Percentiles rank a stretch among this genome's conserved stretches.
Conservation (phyloP, 306 rosid genomes). For the Quercus wislizeni region DNA sequence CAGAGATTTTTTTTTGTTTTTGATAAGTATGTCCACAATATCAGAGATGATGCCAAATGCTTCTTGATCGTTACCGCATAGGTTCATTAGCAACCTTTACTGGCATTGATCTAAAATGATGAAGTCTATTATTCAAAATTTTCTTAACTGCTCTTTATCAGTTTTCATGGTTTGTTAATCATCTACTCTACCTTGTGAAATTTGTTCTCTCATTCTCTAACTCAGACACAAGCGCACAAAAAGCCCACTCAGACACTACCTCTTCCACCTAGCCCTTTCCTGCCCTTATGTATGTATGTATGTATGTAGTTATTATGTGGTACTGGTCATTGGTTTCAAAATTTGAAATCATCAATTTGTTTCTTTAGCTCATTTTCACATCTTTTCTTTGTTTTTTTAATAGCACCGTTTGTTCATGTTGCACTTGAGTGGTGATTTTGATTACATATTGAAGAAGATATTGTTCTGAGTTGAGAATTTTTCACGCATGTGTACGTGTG, state of each 20-base stretch:
- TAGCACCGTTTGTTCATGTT: no score
- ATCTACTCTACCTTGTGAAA: neutral
- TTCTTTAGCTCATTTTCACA: neutral
- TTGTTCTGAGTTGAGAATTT: neutral
- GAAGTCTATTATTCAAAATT: neutral
- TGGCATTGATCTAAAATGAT: neutral
- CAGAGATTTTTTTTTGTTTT: no score
- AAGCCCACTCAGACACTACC: neutral
- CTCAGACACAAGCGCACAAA: neutral
- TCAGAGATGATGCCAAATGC: neutral
- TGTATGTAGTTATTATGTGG: neutral
- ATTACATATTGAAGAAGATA: neutral
- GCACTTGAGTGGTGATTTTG: neutral
- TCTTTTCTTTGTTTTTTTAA: no score
- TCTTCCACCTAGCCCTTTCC: neutral
- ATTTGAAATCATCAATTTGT: neutral
- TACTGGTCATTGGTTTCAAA: neutral
- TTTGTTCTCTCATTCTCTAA: neutral
- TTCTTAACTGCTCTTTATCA: neutral
- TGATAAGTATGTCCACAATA: neutral
- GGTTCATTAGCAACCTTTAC: neutral
- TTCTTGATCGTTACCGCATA: neutral
- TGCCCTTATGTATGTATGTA: neutral
- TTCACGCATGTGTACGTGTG: neutral
- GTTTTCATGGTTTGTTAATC: neutral